Percentiles rank a stretch among this genome's conserved stretches.
These are phyloP conservation scores for Coemansia sp. DNA, from an alignment of 192 early-diverging fungal species.

Conservation along the genomic window DNA sequence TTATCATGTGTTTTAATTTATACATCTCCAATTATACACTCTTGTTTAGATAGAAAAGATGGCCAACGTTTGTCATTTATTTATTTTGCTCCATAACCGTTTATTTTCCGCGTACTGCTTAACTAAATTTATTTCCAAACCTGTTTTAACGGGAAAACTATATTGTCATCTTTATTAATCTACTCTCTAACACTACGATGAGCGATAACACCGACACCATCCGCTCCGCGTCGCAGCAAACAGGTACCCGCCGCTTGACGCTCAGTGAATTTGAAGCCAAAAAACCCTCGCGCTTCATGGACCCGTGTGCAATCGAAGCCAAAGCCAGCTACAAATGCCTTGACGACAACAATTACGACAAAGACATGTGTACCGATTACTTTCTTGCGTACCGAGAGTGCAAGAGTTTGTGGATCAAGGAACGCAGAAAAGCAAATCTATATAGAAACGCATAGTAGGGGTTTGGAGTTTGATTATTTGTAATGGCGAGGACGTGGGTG, in stretches of 20 bases:
- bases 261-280: conserved; percentile 48
- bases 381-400: conserved; percentile 51
- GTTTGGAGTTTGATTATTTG: no score
- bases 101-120: no score
- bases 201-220: conserved; percentile 28
- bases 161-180: no score
- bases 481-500: no score
- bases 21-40: neutral
- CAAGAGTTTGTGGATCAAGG: conserved; percentile 47
- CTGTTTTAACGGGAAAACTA: no score
- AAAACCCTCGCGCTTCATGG: conserved; percentile 46
- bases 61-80: no score
- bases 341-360: conserved; percentile 49
- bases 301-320: conserved; percentile 50
- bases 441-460: no score
- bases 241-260: conserved; percentile 29
- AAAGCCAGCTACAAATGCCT: conserved; percentile 49
- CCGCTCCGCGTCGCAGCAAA: conserved; percentile 28
- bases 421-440: conserved; percentile 23
- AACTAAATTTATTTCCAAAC: no score
- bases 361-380: conserved; percentile 25
- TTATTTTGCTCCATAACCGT: no score
- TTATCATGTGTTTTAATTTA: neutral
- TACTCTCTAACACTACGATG: conserved; percentile 1
- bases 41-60: neutral